Percentiles rank a stretch among this genome's conserved stretches.
phyloP scores from a whole-genome alignment of 2,329 filamentous ascomycete species.

The Gaeumannomyces sp. region DNA sequence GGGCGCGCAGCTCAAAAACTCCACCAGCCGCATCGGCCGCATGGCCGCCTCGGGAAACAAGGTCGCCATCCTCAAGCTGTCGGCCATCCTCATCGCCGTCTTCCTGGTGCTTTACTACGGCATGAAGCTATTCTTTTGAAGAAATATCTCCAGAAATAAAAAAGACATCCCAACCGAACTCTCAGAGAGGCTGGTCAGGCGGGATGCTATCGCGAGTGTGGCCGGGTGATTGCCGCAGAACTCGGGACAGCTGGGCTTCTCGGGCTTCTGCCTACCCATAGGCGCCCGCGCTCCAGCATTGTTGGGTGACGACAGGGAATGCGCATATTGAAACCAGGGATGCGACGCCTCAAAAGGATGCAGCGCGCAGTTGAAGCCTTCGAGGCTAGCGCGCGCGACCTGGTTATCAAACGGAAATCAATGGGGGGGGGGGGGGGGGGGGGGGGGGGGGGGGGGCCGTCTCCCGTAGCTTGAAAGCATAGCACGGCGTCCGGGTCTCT shows the following conservation, averaged over 20 bases:
- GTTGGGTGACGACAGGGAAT: background rate
- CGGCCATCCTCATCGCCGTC: slow-evolving; percentile 69
- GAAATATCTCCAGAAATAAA: background rate
- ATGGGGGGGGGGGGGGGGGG: too few species aligned
- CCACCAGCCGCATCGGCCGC: slow-evolving; percentile 71
- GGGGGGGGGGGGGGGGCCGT: too few species aligned
- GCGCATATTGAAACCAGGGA: background rate
- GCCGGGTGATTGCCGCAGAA: background rate
- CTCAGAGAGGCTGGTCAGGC: too few species aligned
- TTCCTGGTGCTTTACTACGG: slow-evolving; percentile 74
- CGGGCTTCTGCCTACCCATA: background rate
- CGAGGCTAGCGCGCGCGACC: too few species aligned
- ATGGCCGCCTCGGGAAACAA: slow-evolving; percentile 92
- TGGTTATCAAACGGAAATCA: background rate
- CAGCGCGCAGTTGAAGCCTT: background rate
- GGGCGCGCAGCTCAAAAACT: slow-evolving; percentile 74
- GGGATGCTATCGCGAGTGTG: too few species aligned
- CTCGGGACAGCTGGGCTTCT: background rate
- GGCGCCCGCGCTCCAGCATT: background rate
- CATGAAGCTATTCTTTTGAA: slow-evolving; percentile 54
- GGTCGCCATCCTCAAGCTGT: slow-evolving; percentile 82
- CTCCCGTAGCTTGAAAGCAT: background rate
- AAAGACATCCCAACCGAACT: background rate
- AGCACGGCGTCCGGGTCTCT: background rate
- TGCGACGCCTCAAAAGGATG: background rate